These are phyloP conservation scores for Penicillium thymicola DNA, from an alignment of 2,329 filamentous ascomycete species.

Conservation along the genomic window DNA sequence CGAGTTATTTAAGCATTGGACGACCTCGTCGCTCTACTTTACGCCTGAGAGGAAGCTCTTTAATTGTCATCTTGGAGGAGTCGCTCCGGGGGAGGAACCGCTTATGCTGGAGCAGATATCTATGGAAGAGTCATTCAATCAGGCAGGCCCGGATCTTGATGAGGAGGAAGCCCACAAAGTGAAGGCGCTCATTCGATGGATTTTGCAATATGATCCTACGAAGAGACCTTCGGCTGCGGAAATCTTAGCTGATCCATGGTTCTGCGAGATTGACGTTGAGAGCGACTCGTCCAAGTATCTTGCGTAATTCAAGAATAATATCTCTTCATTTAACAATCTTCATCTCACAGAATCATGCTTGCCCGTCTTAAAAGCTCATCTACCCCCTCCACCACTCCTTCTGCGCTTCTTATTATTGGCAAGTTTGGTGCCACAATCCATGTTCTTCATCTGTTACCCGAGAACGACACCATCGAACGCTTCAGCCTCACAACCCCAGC, in stretches of 20 bases:
- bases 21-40: constrained; percentile 26
- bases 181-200: no score
- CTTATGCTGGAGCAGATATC: no score
- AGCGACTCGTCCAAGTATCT: no score
- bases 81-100: no score
- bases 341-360: background rate
- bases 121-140: no score
- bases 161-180: no score
- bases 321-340: background rate
- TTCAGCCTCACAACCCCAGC: background rate
- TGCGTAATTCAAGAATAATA: background rate
- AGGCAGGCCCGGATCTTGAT: no score
- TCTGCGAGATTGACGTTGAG: constrained; percentile 18
- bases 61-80: no score
- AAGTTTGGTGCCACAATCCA: background rate
- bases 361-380: background rate
- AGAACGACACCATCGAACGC: background rate
- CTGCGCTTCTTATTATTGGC: background rate
- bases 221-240: constrained; percentile 23
- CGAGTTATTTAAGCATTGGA: constrained; percentile 24
- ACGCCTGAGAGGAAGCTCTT: constrained; percentile 10
- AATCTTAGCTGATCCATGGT: constrained; percentile 32
- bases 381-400: background rate
- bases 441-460: background rate
- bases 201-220: no score